Conservation (phyloP, 1,284 basidiomycete genomes). For the Cerrena zonata region DNA sequence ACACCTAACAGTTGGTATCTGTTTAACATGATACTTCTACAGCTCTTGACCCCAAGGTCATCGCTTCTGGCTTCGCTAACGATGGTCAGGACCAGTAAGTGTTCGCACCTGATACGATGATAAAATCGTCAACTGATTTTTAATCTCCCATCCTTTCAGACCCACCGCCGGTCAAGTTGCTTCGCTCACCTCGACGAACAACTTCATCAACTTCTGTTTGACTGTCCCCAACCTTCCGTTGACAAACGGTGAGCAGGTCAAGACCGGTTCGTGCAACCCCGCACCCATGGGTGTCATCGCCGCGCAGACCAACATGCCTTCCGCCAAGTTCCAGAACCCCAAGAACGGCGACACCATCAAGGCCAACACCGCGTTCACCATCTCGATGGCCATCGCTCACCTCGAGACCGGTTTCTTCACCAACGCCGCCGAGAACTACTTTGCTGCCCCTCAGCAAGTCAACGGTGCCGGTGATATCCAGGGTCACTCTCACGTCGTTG, state of each 20-base stretch:
- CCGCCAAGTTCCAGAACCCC: constrained; percentile 44
- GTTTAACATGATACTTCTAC: constrained; percentile 9
- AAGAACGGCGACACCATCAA: constrained; percentile 38
- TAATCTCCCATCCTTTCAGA: too few relatives aligned
- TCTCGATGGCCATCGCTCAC: constrained; percentile 42
- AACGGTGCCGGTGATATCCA: constrained; percentile 43
- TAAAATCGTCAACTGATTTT: too few relatives aligned
- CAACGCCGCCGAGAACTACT: constrained; percentile 51
- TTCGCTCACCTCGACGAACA: constrained; percentile 45
- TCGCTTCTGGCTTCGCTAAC: constrained; percentile 47
- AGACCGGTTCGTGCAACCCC: constrained; percentile 26
- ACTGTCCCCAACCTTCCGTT: constrained; percentile 36
- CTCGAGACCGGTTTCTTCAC: constrained; percentile 49
- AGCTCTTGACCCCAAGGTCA: constrained; percentile 51
- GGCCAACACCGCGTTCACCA: constrained; percentile 43
- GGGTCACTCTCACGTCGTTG: constrained; percentile 61
- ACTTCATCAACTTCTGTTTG: constrained; percentile 50
- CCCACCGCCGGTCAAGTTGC: constrained; percentile 41
- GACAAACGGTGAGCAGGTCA: constrained; percentile 28
- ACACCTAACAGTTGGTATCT: constrained; percentile 14
- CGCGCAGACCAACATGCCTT: constrained; percentile 40
- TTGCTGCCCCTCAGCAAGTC: constrained; percentile 54
- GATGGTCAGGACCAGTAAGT: constrained; percentile 38
- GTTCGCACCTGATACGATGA: too few relatives aligned
- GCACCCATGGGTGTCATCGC: constrained; percentile 42